Evolutionary conservation across 441 rosid genomes (phyloP).

Genomic region (Cnidoscolus chayamansa): DNA sequence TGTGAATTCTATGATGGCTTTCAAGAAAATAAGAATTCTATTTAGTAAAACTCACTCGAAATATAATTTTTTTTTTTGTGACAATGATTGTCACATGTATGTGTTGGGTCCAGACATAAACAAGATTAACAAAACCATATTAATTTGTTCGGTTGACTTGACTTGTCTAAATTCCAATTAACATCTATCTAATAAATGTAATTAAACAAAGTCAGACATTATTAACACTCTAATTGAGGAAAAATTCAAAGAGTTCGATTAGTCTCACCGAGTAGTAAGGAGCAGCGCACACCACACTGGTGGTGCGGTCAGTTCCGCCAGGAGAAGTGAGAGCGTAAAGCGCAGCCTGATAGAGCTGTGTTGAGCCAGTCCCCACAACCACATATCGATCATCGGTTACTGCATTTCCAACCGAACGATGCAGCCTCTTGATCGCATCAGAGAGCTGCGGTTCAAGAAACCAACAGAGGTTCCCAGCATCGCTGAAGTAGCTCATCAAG

Average conservation of each 20-base stretch:
- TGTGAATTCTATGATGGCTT: too few species aligned
- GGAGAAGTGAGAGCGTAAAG: slow-evolving; percentile 62
- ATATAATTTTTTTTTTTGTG: too few species aligned
- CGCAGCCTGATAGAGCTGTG: slow-evolving; percentile 70
- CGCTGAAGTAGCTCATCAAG: slow-evolving; percentile 82
- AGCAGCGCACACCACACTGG: slow-evolving; percentile 70
- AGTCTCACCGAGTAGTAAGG: slow-evolving; percentile 83
- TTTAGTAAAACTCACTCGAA: too few species aligned
- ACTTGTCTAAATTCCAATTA: background rate
- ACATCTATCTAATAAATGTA: slow-evolving; percentile 7
- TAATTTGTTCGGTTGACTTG: slow-evolving; percentile 2
- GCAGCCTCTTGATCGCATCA: slow-evolving; percentile 56
- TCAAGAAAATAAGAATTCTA: too few species aligned
- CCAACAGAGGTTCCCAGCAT: slow-evolving; percentile 57
- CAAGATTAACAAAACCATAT: background rate
- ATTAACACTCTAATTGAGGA: background rate
- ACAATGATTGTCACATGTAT: background rate
- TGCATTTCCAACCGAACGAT: slow-evolving; percentile 65
- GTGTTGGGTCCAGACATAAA: slow-evolving; percentile 1
- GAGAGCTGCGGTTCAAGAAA: slow-evolving; percentile 59
- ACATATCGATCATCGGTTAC: slow-evolving; percentile 44
- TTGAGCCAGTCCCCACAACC: slow-evolving; percentile 84
- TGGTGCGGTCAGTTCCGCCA: slow-evolving; percentile 42
- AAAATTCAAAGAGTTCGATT: slow-evolving; percentile 5
- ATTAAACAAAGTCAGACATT: background rate